Evolutionary conservation across 1,139 yeast species (phyloP), one percentile per base, ranked within the genome.

Genomic region (Pichiaceae sp.): DNA sequence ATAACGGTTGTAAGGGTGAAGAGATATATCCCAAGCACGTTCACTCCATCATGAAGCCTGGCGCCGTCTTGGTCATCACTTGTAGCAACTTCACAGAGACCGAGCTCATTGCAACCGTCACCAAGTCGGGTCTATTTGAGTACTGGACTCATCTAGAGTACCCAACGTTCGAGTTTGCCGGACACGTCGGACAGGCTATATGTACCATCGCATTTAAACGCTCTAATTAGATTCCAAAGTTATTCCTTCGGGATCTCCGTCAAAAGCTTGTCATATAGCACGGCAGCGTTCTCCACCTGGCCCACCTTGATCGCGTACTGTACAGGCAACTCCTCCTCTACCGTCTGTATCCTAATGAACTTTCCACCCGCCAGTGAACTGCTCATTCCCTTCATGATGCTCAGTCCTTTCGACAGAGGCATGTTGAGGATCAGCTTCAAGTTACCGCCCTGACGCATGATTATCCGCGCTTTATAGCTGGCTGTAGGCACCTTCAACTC

Each of bases 31-130:
- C 87, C 0, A 47, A 50, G 0, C 77, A 75, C 33, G 77, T 85
- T n/a, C 63, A 62, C 32, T 66, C 70, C 39, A 51, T 82, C 45
- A 63, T 86, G 64, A 66, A 69, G 38, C 45, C 55, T 11, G 72
- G 68, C 17, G 81, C 91, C 3, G 59, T 81, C 1, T 60, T 91
- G 21, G 60, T 91, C 40, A 78, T 91, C 32, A 93, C 98, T 0
- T 84, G 95, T n/a, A 93, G 99, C 59, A 91, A 91, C 56, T 91
- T 91, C 57, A 91, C 97, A 0, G 81, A 83, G 49, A 62, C 64
- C 0, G 98, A 91, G 54, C 66, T 91, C 41, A 63, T 65, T 4
- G 61, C 60, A 29, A 66, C 83, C 28, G 70, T 87, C 29, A 61
- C 72, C 1, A 59, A 62, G 17, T 56, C 62, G 24, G 58, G 58